Evolutionary conservation across 2,329 filamentous ascomycete genomes (phyloP).

Genomic region (Albifimbria verrucaria): DNA sequence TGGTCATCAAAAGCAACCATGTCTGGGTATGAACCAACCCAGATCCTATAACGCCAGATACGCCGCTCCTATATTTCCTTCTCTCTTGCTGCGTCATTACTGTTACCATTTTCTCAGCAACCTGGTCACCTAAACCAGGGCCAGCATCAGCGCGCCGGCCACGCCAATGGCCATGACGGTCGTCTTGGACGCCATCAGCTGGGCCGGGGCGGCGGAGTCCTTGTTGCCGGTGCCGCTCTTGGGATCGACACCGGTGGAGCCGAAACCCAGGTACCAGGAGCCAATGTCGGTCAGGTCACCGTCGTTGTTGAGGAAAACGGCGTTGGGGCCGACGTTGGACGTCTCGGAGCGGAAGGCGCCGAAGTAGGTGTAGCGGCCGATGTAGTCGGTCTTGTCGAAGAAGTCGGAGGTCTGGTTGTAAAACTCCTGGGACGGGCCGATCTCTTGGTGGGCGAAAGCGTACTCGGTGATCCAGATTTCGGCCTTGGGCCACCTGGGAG

Average conservation of each 20-base stretch:
- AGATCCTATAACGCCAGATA: not conserved
- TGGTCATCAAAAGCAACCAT: no score
- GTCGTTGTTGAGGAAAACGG: constrained; percentile 63
- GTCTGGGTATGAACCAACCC: not conserved
- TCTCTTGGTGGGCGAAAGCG: constrained; percentile 55
- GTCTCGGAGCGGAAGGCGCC: constrained; percentile 67
- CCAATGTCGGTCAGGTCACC: constrained; percentile 74
- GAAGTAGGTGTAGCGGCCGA: constrained; percentile 72
- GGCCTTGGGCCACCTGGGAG: constrained; percentile 51
- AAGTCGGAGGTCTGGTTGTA: constrained; percentile 65
- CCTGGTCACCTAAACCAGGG: not conserved
- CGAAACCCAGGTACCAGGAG: constrained; percentile 67
- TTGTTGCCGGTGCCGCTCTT: no score
- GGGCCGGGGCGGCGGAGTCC: not conserved
- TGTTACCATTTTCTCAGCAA: not conserved
- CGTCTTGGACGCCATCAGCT: constrained; percentile 2
- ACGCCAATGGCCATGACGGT: not conserved
- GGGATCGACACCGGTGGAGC: constrained; percentile 42
- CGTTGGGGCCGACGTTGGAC: constrained; percentile 73
- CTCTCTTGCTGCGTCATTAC: not conserved
- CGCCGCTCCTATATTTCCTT: not conserved
- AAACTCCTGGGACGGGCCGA: constrained; percentile 58
- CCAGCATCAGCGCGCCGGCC: not conserved
- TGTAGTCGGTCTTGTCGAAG: constrained; percentile 55
- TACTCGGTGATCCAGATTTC: constrained; percentile 80